These are phyloP conservation scores for Penicillium odoratum DNA, from an alignment of 495 filamentous ascomycete genomes.

Conservation along the genomic window DNA sequence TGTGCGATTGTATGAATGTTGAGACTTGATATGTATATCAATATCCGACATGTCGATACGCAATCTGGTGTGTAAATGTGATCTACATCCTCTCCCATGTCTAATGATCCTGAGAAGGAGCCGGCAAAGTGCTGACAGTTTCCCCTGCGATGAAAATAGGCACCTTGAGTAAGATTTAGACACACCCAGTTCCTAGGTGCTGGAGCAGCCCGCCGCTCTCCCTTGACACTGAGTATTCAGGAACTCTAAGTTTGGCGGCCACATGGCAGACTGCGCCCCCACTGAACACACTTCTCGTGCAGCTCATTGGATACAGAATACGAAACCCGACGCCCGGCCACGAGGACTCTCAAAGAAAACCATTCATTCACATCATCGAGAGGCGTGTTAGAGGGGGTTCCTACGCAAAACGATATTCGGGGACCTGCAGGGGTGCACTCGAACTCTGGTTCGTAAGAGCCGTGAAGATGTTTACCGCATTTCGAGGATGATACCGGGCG, in stretches of 20 bases:
- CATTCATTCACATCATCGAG: background rate
- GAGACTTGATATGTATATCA: background rate
- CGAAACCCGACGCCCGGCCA: background rate
- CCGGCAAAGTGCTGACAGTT: conserved; percentile 9
- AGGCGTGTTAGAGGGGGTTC: conserved; percentile 5
- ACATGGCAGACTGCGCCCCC: conserved; percentile 13
- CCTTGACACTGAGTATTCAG: background rate
- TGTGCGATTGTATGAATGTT: too few species aligned
- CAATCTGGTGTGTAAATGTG: background rate
- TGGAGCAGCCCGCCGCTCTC: background rate
- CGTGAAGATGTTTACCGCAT: conserved; percentile 7
- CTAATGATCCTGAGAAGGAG: background rate
- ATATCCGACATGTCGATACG: background rate
- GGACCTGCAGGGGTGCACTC: background rate
- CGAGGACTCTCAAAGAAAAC: background rate
- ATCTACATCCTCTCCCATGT: background rate
- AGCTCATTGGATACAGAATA: background rate
- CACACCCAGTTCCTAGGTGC: background rate
- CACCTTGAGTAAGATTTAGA: background rate
- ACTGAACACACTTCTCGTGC: background rate
- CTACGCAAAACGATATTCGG: background rate
- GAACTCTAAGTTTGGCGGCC: conserved; percentile 8
- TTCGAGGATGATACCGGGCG: background rate
- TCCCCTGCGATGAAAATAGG: background rate
- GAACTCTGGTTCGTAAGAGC: conserved; percentile 2